These are phyloP conservation scores for Cystobasidiaceae sp. DNA, from an alignment of 1,284 basidiomycete genomes.

Conservation along the genomic window DNA sequence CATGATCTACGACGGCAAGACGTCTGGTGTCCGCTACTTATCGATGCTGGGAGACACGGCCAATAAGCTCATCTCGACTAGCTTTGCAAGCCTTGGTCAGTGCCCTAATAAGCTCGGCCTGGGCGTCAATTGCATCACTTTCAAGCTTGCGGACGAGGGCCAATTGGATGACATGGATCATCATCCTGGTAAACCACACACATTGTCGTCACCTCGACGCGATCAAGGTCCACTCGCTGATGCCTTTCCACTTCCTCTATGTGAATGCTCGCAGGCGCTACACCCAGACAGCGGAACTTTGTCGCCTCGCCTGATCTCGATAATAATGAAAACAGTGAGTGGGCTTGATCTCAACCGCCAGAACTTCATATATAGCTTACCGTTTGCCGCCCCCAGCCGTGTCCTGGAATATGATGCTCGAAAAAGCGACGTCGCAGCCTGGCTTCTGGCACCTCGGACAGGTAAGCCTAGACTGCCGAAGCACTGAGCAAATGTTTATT, in stretches of 20 bases:
- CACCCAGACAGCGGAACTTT: constrained; percentile 15
- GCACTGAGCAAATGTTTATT: neutral
- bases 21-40: constrained; percentile 5
- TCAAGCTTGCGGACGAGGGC: constrained; percentile 21
- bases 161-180: constrained; percentile 29
- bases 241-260: neutral
- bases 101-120: constrained; percentile 9
- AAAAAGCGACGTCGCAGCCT: constrained; percentile 1
- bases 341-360: neutral
- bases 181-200: constrained; percentile 1
- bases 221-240: neutral
- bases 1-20: constrained; percentile 15
- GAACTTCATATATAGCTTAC: neutral
- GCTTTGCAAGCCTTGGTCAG: constrained; percentile 18
- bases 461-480: neutral
- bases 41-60: constrained; percentile 10
- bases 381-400: neutral
- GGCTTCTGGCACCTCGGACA: constrained; percentile 25
- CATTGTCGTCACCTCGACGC: neutral
- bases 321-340: constrained; percentile 15
- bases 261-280: constrained; percentile 1
- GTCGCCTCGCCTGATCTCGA: constrained; percentile 17
- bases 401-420: constrained; percentile 26
- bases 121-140: constrained; percentile 13
- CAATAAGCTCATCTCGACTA: constrained; percentile 25